phyloP scores from a whole-genome alignment of 306 rosid genomes.

The Dicorynia guianensis region DNA sequence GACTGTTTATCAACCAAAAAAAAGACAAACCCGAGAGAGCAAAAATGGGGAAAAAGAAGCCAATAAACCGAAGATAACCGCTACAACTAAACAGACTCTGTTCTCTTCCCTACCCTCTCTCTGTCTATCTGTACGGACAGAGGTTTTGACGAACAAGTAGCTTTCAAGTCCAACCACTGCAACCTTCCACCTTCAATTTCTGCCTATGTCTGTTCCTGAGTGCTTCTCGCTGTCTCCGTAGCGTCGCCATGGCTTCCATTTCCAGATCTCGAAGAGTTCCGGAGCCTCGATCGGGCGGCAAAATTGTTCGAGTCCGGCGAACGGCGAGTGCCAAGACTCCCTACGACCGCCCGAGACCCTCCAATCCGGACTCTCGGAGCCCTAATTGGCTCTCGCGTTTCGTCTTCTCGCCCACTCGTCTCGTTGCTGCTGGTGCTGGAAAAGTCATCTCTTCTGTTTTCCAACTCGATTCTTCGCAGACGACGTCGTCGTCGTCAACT shows the following conservation, averaged over 20 bases:
- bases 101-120: background rate
- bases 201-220: background rate
- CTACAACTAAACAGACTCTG: conserved; percentile 28
- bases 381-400: conserved; percentile 88
- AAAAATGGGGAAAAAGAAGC: background rate
- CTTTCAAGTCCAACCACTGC: conserved; percentile 29
- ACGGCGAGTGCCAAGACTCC: conserved; percentile 59
- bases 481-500: conserved; percentile 43
- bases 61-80: conserved; percentile 57
- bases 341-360: conserved; percentile 68
- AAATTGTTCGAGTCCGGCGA: conserved; percentile 70
- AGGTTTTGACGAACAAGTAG: conserved; percentile 23
- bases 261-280: conserved; percentile 61
- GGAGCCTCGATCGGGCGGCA: conserved; percentile 77
- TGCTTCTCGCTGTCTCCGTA: background rate
- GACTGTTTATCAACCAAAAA: too few species aligned
- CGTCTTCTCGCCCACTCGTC: conserved; percentile 69
- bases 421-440: conserved; percentile 79
- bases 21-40: too few species aligned
- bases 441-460: conserved; percentile 68
- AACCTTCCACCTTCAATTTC: conserved; percentile 8
- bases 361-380: conserved; percentile 41
- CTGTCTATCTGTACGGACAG: background rate
- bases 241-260: conserved; percentile 58
- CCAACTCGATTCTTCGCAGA: conserved; percentile 56